Evolutionary conservation across 495 filamentous ascomycete genomes (phyloP).

Genomic region (Sphaerosporella brunnea): DNA sequence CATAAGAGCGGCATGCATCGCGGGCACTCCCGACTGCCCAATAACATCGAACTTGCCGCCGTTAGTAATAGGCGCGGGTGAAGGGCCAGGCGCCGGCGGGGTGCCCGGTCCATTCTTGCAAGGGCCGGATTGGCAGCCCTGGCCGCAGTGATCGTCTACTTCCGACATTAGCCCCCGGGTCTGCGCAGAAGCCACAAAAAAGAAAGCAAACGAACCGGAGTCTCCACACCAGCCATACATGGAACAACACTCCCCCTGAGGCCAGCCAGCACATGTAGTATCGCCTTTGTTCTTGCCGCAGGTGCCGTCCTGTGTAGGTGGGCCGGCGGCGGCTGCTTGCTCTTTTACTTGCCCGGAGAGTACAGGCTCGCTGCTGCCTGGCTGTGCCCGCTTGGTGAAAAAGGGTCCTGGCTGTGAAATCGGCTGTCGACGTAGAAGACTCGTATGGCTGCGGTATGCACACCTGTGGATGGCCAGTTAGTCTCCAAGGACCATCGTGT

Average conservation of each 20-base stretch:
- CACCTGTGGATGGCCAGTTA: background rate
- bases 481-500: background rate
- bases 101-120: constrained; percentile 20
- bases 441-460: background rate
- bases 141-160: constrained; percentile 28
- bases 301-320: constrained; percentile 26
- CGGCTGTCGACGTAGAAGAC: background rate
- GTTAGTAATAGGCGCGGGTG: constrained; percentile 15
- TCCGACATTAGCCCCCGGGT: too few species aligned
- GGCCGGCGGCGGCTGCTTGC: constrained; percentile 1
- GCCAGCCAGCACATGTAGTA: constrained; percentile 24
- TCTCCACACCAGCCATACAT: constrained; percentile 27
- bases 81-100: constrained; percentile 16
- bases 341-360: background rate
- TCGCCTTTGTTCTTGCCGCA: constrained; percentile 26
- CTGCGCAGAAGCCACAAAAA: too few species aligned
- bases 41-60: constrained; percentile 33
- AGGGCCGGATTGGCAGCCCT: constrained; percentile 32
- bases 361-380: background rate
- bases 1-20: constrained; percentile 45
- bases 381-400: background rate
- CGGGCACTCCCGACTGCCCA: constrained; percentile 42
- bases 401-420: background rate
- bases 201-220: constrained; percentile 13
- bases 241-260: constrained; percentile 19